Evolutionary conservation across 129 eudicot genomes (phyloP).

Genomic region (Glebionis coronaria): DNA sequence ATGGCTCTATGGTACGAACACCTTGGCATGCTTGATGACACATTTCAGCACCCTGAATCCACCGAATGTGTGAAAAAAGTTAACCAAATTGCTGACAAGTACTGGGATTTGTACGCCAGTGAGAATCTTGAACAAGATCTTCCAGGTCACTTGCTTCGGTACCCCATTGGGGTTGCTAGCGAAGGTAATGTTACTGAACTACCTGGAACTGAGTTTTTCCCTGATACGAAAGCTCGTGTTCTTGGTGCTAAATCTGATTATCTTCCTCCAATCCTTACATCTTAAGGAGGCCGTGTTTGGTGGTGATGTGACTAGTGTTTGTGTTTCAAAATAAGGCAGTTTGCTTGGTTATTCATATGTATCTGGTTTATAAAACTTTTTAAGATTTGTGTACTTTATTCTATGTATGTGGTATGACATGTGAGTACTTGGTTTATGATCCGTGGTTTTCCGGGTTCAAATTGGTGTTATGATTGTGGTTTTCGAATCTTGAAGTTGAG

Average conservation of each 20-base stretch:
- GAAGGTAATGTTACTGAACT: conserved; percentile 63
- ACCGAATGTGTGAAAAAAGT: conserved; percentile 50
- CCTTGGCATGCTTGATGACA: conserved; percentile 74
- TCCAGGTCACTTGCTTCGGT: conserved; percentile 75
- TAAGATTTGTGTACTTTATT: conserved; percentile 3
- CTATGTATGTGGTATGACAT: conserved; percentile 6
- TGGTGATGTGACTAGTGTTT: not conserved
- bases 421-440: too few species aligned
- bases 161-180: conserved; percentile 55
- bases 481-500: too few species aligned
- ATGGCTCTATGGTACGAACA: conserved; percentile 88
- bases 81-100: conserved; percentile 53
- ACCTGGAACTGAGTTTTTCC: conserved; percentile 68
- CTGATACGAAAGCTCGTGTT: conserved; percentile 65
- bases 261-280: conserved; percentile 73
- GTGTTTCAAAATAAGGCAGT: conserved; percentile 24
- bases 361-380: not conserved
- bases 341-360: conserved; percentile 14
- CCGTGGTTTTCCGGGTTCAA: too few species aligned
- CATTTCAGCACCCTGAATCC: conserved; percentile 50
- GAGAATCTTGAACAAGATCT: conserved; percentile 57
- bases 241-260: conserved; percentile 62
- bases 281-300: conserved; percentile 25
- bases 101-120: conserved; percentile 65
- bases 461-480: too few species aligned